Conservation (phyloP, 2,329 filamentous ascomycete genomes). For the Paraphaeosphaeria minitans region DNA sequence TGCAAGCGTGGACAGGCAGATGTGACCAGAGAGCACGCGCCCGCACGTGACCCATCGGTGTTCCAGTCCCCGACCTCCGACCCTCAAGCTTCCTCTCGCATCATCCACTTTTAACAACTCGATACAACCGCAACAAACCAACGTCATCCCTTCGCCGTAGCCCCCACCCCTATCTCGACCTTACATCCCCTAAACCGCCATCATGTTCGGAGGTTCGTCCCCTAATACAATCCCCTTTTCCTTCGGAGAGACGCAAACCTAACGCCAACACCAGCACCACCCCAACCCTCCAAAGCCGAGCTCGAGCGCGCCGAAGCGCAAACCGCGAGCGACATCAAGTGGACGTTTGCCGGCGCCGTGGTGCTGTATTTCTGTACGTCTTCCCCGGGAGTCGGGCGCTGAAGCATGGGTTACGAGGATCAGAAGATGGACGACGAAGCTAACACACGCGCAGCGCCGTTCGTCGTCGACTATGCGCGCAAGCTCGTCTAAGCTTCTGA, state of each 20-base stretch:
- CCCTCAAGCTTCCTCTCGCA: background rate
- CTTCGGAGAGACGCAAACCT: background rate
- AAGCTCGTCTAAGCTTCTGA: slow-evolving; percentile 52
- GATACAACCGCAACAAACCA: background rate
- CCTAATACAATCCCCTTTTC: background rate
- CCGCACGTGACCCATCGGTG: slow-evolving; percentile 5
- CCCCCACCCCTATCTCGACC: background rate
- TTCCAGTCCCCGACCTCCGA: background rate
- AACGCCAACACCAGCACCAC: slow-evolving; percentile 60
- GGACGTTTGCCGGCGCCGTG: slow-evolving; percentile 67
- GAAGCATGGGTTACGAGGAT: no score
- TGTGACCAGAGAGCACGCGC: background rate
- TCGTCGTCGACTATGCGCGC: slow-evolving; percentile 59
- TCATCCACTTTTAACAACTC: background rate
- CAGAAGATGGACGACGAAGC: no score
- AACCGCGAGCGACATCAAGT: slow-evolving; percentile 70
- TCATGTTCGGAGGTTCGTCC: slow-evolving; percentile 63
- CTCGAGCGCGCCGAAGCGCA: slow-evolving; percentile 66
- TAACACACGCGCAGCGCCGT: slow-evolving; percentile 52
- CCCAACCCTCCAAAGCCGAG: slow-evolving; percentile 72
- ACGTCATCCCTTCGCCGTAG: slow-evolving; percentile 13
- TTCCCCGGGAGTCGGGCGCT: no score
- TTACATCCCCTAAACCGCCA: slow-evolving; percentile 3
- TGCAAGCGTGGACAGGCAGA: no score
- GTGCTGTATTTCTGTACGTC: slow-evolving; percentile 77